Percentiles rank a stretch among this genome's conserved stretches.
Conservation (phyloP, 2,329 filamentous ascomycete genomes). For the Monosporascus sp. region DNA sequence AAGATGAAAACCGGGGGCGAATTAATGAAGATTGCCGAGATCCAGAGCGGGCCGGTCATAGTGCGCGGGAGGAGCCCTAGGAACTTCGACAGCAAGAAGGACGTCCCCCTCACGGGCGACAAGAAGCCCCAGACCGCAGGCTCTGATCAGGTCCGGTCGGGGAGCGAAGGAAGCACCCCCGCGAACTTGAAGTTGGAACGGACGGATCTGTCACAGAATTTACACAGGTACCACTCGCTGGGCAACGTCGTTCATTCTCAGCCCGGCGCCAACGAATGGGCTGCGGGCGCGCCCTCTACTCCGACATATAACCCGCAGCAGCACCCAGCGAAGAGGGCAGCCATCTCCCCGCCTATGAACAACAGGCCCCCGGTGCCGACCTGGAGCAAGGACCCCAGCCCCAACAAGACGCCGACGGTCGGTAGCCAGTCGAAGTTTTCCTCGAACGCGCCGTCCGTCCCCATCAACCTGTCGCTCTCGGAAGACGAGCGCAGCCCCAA, state of each 20-base stretch:
- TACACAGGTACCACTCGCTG: constrained; percentile 22
- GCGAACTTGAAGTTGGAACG: constrained; percentile 28
- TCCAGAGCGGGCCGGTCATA: constrained; percentile 89
- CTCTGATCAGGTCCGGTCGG: constrained; percentile 40
- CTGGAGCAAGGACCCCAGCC: constrained; percentile 33
- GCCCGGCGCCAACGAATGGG: constrained; percentile 41
- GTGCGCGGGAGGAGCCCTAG: constrained; percentile 87
- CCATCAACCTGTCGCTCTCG: constrained; percentile 51
- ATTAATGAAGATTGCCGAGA: constrained; percentile 71
- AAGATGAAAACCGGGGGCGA: constrained; percentile 64
- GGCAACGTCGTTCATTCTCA: constrained; percentile 8
- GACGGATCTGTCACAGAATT: constrained; percentile 18
- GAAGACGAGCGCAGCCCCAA: constrained; percentile 56
- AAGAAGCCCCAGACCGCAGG: constrained; percentile 39
- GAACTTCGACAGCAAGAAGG: constrained; percentile 86
- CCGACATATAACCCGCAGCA: constrained; percentile 22
- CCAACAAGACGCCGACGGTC: constrained; percentile 15
- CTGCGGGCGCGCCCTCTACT: constrained; percentile 33
- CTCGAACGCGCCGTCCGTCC: constrained; percentile 24
- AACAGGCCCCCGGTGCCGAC: constrained; percentile 49
- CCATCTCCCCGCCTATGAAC: constrained; percentile 44
- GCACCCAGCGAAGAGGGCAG: constrained; percentile 46
- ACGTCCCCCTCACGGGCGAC: constrained; percentile 43
- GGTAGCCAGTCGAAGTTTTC: constrained; percentile 20
- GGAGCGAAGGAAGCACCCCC: constrained; percentile 26